Conservation (phyloP, 2,329 filamentous ascomycete species). For the Cordyceps farinosa region DNA sequence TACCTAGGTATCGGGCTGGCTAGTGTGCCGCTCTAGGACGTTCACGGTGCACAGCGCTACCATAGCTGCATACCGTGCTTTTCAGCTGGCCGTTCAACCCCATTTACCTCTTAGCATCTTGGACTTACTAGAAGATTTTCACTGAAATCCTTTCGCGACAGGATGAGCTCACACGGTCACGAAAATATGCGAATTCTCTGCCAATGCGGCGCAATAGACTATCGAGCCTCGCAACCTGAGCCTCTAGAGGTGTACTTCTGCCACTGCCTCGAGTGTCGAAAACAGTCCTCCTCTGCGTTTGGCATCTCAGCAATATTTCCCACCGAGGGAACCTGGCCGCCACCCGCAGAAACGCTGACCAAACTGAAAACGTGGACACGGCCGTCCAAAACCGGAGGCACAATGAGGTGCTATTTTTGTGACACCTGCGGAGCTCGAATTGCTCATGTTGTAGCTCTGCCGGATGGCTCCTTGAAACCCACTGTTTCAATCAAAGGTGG, state of each 20-base stretch:
- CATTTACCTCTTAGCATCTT: not conserved
- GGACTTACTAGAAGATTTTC: not conserved
- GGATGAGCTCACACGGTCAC: not conserved
- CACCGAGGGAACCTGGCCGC: slow-evolving; percentile 38
- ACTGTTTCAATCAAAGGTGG: slow-evolving; percentile 47
- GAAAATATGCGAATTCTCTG: slow-evolving; percentile 28
- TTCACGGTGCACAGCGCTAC: not conserved
- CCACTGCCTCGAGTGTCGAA: slow-evolving; percentile 45
- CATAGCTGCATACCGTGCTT: not conserved
- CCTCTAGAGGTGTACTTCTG: slow-evolving; percentile 41
- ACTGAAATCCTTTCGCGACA: too few species aligned
- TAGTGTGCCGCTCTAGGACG: not conserved
- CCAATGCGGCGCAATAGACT: slow-evolving; percentile 38
- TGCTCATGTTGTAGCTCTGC: slow-evolving; percentile 40
- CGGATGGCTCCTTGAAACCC: slow-evolving; percentile 34
- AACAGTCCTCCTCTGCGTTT: slow-evolving; percentile 43
- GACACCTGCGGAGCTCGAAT: slow-evolving; percentile 43
- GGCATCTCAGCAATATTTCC: slow-evolving; percentile 44
- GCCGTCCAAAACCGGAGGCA: slow-evolving; percentile 37
- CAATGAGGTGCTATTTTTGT: slow-evolving; percentile 43
- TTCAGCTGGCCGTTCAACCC: not conserved
- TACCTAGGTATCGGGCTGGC: too few species aligned
- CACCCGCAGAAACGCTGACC: slow-evolving; percentile 30
- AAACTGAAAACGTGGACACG: slow-evolving; percentile 37
- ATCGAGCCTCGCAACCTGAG: slow-evolving; percentile 33